Evolutionary conservation across 495 filamentous ascomycete genomes (phyloP).

Genomic region (Acidomyces sp.): DNA sequence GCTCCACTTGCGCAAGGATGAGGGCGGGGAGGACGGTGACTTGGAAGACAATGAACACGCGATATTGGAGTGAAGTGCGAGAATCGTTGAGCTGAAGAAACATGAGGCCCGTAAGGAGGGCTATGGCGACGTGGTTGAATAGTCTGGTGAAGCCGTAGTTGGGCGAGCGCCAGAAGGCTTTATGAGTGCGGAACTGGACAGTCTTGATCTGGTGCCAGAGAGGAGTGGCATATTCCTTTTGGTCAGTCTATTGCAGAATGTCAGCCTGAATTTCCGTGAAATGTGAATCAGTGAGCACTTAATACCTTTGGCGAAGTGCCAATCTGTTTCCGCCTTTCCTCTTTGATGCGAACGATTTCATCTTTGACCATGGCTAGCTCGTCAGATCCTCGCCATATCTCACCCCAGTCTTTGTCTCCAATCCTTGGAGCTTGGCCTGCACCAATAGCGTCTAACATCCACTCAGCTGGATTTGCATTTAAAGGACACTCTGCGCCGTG

Average conservation of each 20-base stretch:
- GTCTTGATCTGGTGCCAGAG: slow-evolving; percentile 56
- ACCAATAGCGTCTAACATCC: slow-evolving; percentile 78
- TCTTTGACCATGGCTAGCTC: slow-evolving; percentile 56
- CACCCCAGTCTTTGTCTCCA: slow-evolving; percentile 65
- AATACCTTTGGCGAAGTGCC: slow-evolving; percentile 25
- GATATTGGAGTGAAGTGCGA: slow-evolving; percentile 57
- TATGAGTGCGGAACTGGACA: slow-evolving; percentile 50
- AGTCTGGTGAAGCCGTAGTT: slow-evolving; percentile 69
- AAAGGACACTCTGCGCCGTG: slow-evolving; percentile 42
- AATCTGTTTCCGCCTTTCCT: slow-evolving; percentile 36
- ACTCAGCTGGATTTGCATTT: slow-evolving; percentile 69
- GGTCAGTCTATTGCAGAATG: slow-evolving; percentile 24
- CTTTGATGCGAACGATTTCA: slow-evolving; percentile 55
- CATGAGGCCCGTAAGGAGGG: slow-evolving; percentile 59
- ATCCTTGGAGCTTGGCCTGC: slow-evolving; percentile 61
- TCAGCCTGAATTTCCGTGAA: too few species aligned
- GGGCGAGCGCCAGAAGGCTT: slow-evolving; percentile 59
- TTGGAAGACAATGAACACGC: slow-evolving; percentile 75
- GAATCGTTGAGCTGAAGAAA: slow-evolving; percentile 58
- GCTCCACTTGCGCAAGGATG: slow-evolving; percentile 64
- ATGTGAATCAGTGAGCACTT: too few species aligned
- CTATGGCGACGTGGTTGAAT: slow-evolving; percentile 61
- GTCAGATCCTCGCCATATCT: slow-evolving; percentile 59
- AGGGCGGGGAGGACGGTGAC: slow-evolving; percentile 41
- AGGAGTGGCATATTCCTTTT: slow-evolving; percentile 65